Evolutionary conservation across 2,329 filamentous ascomycete genomes (phyloP).

Genomic region (Apiospora kogelbergensis): DNA sequence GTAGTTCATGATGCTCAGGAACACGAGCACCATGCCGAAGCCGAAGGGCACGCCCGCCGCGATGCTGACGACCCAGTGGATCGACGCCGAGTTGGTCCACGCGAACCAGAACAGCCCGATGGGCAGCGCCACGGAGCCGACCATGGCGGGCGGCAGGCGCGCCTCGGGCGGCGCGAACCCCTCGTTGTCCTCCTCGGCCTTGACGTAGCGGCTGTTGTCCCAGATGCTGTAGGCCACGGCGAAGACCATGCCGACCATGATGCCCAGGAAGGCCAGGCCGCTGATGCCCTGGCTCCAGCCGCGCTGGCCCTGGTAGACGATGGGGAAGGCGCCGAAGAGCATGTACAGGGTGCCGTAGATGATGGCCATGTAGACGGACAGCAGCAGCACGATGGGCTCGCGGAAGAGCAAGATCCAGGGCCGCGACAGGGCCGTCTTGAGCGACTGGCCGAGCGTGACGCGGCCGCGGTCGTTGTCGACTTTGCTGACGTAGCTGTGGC

Average conservation of each 20-base stretch:
- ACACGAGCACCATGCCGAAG: constrained; percentile 47
- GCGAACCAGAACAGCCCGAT: constrained; percentile 65
- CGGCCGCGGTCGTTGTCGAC: constrained; percentile 39
- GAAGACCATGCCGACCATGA: constrained; percentile 61
- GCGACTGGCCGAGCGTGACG: constrained; percentile 42
- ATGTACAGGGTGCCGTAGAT: constrained; percentile 56
- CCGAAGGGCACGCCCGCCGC: constrained; percentile 29
- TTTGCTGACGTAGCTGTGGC: constrained; percentile 53
- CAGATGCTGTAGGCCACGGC: constrained; percentile 54
- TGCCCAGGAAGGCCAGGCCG: constrained; percentile 66
- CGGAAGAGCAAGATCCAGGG: constrained; percentile 67
- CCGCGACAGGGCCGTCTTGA: constrained; percentile 55
- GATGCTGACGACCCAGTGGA: constrained; percentile 50
- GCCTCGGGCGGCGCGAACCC: constrained; percentile 64
- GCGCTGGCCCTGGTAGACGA: constrained; percentile 60
- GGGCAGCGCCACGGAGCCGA: constrained; percentile 61
- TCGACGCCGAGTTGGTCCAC: constrained; percentile 55
- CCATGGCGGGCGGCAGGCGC: constrained; percentile 57
- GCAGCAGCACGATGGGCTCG: constrained; percentile 67
- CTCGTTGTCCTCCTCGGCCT: constrained; percentile 38
- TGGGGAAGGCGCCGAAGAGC: constrained; percentile 57
- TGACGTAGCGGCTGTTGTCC: constrained; percentile 52
- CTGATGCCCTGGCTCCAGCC: constrained; percentile 58
- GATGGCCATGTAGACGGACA: constrained; percentile 64
- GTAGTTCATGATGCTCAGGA: constrained; percentile 54